Conservation (phyloP, 768 basidiomycete species). For the Leccinum incarnatum region DNA sequence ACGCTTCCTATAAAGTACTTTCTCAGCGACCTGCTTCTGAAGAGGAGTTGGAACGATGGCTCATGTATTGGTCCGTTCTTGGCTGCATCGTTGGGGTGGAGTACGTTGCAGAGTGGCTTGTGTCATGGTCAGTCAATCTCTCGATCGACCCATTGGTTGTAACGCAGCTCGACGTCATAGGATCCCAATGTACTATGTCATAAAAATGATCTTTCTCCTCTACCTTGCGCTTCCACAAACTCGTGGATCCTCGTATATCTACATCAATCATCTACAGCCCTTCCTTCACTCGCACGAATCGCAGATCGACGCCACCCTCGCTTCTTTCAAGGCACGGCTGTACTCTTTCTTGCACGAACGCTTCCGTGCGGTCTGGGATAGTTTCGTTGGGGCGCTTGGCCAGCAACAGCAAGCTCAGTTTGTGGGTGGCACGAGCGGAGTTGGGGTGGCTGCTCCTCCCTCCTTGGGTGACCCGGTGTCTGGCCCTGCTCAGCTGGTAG, state of each 20-base stretch:
- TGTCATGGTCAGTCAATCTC: conserved; percentile 66
- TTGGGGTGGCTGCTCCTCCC: conserved; percentile 38
- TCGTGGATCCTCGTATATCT: conserved; percentile 83
- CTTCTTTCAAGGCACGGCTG: conserved; percentile 54
- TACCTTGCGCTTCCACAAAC: conserved; percentile 91
- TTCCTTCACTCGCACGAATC: conserved; percentile 79
- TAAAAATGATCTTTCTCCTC: conserved; percentile 83
- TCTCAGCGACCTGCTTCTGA: conserved; percentile 84
- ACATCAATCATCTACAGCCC: conserved; percentile 74
- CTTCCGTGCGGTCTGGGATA: conserved; percentile 63
- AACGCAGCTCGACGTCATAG: conserved; percentile 37
- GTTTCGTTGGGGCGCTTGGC: conserved; percentile 48
- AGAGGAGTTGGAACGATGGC: conserved; percentile 86
- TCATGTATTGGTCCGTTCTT: conserved; percentile 96
- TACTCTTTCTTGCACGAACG: conserved; percentile 67
- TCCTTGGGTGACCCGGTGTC: conserved; percentile 51
- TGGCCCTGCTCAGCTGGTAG: conserved; percentile 64
- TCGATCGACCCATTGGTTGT: conserved; percentile 9
- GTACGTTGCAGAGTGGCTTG: conserved; percentile 80
- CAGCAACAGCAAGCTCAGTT: conserved; percentile 36
- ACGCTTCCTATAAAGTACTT: conserved; percentile 95
- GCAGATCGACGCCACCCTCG: conserved; percentile 81
- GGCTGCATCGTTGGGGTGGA: conserved; percentile 81
- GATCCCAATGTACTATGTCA: conserved; percentile 84
- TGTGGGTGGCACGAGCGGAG: conserved; percentile 19